Evolutionary conservation across 768 basidiomycete genomes (phyloP), one percentile per base, ranked within the genome.

Genomic region (Kwoniella europaea): DNA sequence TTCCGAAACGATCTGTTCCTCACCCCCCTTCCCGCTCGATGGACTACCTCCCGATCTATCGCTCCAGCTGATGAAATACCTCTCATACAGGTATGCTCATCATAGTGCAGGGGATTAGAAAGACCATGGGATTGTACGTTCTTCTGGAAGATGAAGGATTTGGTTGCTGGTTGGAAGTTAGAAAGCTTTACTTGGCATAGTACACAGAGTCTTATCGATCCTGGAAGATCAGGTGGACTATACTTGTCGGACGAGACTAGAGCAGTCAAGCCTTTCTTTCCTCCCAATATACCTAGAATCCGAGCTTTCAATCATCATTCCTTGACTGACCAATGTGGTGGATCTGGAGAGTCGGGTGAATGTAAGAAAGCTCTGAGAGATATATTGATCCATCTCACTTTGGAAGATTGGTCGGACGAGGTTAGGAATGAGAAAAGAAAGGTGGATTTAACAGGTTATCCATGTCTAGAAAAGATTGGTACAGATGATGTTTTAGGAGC

Each of bases 111-210:
- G 24, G 54, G 54, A n/a, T 9, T 55, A 9, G 54, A 55, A 55
- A 55, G 54, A 24, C 54, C 54, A 12, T 55, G n/a, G n/a, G 54
- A 55, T 22, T 24, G 54, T 20, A 55, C 24, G 0, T 55, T 55
- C 54, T 55, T 55, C 3, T 24, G 54, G 12, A 55, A n/a, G 24
- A 20, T 55, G 24, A 24, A 22, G 24, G 54, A 55, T 18, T 22
- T 55, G 18, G 24, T 24, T 2, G n/a, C 20, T 1, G 0, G 10
- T 4, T 55, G 54, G 54, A 55, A 55, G 15, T 55, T 55, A 55
- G 20, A 55, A 55, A 55, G 54, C 18, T 55, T 55, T 12, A 55
- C 54, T n/a, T 55, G 54, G 54, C 54, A 55, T 55, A 55, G 54
- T 55, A 55, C n/a, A 12, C 22, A 5, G 3, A 22, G 54, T 1